A percentile compares a stretch with the other conserved stretches of the same genome.
phyloP scores from a whole-genome alignment of 805 yeast species.

The Starmerella bombi region DNA sequence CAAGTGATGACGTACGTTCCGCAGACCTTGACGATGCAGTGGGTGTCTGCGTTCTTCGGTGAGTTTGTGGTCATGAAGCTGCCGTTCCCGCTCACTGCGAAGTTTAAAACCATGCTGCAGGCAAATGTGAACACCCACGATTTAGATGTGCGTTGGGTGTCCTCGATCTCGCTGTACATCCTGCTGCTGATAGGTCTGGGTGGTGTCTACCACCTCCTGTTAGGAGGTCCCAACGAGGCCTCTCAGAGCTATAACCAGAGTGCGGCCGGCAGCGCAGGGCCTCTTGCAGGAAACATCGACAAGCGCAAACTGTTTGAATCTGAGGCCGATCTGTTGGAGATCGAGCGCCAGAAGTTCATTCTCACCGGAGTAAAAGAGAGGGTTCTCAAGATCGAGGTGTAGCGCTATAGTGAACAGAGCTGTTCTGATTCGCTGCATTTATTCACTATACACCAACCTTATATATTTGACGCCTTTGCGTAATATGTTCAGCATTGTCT shows the following conservation, averaged over 20 bases:
- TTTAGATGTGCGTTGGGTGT: constrained; percentile 81
- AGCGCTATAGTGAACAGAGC: constrained; percentile 1
- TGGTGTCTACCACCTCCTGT: constrained; percentile 59
- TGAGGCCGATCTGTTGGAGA: constrained; percentile 63
- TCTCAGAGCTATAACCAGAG: constrained; percentile 24
- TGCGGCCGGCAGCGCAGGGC: constrained; percentile 3
- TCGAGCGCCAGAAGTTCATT: constrained; percentile 43
- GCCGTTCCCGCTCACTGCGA: constrained; percentile 81
- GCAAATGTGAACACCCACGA: constrained; percentile 73
- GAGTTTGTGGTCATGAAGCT: constrained; percentile 78
- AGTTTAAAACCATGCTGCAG: constrained; percentile 88
- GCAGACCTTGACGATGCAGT: constrained; percentile 87
- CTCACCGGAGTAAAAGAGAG: constrained; percentile 53
- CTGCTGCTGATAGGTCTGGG: constrained; percentile 72
- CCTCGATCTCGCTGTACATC: constrained; percentile 91
- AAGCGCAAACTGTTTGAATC: constrained; percentile 48
- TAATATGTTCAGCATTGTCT: no score
- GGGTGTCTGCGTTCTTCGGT: constrained; percentile 88
- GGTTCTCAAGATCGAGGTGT: constrained; percentile 16
- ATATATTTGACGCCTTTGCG: no score
- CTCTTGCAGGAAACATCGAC: constrained; percentile 30
- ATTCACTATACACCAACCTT: no score
- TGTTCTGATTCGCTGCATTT: neutral
- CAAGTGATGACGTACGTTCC: constrained; percentile 77
- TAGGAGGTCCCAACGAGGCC: constrained; percentile 33